Conservation (phyloP, 768 basidiomycete species). For the Podaxis mareebaensis region DNA sequence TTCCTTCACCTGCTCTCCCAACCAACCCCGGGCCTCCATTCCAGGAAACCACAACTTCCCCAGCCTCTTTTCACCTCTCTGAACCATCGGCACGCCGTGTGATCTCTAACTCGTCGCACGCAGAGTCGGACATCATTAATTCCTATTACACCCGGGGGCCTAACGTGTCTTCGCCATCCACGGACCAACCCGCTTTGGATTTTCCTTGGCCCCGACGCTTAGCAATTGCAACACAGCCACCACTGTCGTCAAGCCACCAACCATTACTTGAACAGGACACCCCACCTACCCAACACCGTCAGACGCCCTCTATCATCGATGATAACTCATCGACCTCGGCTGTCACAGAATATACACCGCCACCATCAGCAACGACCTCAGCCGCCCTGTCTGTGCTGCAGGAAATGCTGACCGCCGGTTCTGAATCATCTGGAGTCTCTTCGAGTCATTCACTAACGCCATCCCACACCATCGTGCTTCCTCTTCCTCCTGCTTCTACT, state of each 20-base stretch:
- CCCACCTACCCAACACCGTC: background rate
- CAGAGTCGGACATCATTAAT: constrained; percentile 13
- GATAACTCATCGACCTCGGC: constrained; percentile 11
- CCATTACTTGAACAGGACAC: constrained; percentile 1
- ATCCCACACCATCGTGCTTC: constrained; percentile 4
- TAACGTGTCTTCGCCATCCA: background rate
- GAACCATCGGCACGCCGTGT: background rate
- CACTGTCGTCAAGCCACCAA: background rate
- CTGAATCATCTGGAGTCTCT: constrained; percentile 7
- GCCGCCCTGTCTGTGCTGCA: background rate
- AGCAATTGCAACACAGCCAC: constrained; percentile 10
- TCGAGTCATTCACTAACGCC: constrained; percentile 14
- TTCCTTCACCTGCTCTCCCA: constrained; percentile 1
- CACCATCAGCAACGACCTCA: constrained; percentile 3
- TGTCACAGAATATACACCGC: constrained; percentile 8
- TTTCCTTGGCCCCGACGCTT: constrained; percentile 2
- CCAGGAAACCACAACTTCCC: constrained; percentile 7
- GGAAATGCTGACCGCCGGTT: background rate
- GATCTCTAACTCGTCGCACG: constrained; percentile 4
- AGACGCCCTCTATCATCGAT: constrained; percentile 9
- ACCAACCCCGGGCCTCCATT: background rate
- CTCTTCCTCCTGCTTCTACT: background rate
- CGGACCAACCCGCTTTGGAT: constrained; percentile 6
- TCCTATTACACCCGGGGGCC: constrained; percentile 6
- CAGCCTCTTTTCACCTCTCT: background rate